Conservation (phyloP, 257 asterid species). For the Petunia secreta region DNA sequence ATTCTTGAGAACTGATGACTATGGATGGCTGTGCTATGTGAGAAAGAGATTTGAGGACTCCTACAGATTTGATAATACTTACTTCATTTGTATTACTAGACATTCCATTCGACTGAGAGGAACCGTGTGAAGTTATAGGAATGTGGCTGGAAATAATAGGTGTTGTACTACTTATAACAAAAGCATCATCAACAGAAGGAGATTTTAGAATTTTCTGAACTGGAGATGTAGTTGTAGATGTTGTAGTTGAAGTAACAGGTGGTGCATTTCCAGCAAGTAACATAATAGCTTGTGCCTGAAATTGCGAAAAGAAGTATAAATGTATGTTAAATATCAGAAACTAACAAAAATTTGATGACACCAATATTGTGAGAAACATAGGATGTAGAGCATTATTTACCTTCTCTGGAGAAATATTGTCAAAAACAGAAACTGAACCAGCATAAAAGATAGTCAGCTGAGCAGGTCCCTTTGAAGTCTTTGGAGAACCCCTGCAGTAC, state of each 20-base stretch:
- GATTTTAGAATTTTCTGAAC: slow-evolving; percentile 44
- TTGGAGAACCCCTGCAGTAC: slow-evolving; percentile 43
- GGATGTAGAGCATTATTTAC: slow-evolving; percentile 25
- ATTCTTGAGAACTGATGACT: slow-evolving; percentile 33
- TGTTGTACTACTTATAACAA: slow-evolving; percentile 35
- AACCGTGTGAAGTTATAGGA: slow-evolving; percentile 37
- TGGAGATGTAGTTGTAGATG: slow-evolving; percentile 46
- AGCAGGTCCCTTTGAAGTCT: slow-evolving; percentile 46
- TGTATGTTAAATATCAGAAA: background rate
- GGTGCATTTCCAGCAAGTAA: slow-evolving; percentile 70
- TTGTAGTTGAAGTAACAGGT: slow-evolving; percentile 36
- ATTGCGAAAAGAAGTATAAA: background rate
- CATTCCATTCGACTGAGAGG: slow-evolving; percentile 41
- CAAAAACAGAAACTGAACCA: slow-evolving; percentile 63
- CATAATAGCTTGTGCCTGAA: slow-evolving; percentile 75
- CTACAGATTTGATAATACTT: slow-evolving; percentile 36
- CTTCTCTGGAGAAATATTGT: slow-evolving; percentile 61
- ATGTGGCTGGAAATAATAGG: slow-evolving; percentile 41
- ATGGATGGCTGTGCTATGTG: slow-evolving; percentile 46
- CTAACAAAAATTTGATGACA: background rate
- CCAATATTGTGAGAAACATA: background rate
- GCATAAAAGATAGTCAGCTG: slow-evolving; percentile 69
- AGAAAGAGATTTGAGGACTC: slow-evolving; percentile 36
- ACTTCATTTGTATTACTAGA: slow-evolving; percentile 30
- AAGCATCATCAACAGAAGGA: slow-evolving; percentile 50